Base-by-base conservation (phyloP, 148 eudicot genomes). In the Rhododendron mucronatum region DNA sequence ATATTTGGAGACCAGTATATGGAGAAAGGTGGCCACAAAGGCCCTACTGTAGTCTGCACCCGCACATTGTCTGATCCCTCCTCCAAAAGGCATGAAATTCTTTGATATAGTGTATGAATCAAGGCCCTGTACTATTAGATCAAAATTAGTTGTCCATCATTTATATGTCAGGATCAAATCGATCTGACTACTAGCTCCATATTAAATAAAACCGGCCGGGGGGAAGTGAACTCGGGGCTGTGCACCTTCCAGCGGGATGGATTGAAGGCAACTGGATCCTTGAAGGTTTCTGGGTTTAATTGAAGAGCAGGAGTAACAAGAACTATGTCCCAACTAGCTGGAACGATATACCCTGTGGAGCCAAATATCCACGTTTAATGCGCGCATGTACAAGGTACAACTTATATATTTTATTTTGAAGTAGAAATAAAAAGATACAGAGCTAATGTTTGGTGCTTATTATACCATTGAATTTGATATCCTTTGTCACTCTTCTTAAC, bases 401-500 rank as follows among this genome's bases (percentile, higher is more conserved):
- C 7, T 57, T 57, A 63, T 6, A 26, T 63, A 30, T 30, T 30
- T 30, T 30, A 33, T 33, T n/a, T 63, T 63, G 3, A 63, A 63
- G 33, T 67, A 67, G 33, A 33, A 33, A 33, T 33, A 21, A 57
- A 5, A 57, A 65, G 13, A 9, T 8, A 30, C 30, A 65, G 35
- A 69, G 75, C 75, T 3, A 69, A 69, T 69, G 37, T 69, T 28
- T 33, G 37, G 12, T 71, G 76, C 18, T 28, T 71, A 3, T 28
- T 71, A 30, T 71, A 71, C 76, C 76, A 13, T 71, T 71, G 39
- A 71, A 71, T 71, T 71, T 30, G 76, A 71, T 71, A 71, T 71
- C 95, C 85, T 89, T 89, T 80, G 91, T 65, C 50, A 91, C 88
- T 89, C 81, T 93, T 77, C 95, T 84, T 30, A 93, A 89, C 84